Evolutionary conservation across 1,284 basidiomycete species (phyloP), one percentile per base, ranked within the genome.

Genomic region (Pholiota adiposa): DNA sequence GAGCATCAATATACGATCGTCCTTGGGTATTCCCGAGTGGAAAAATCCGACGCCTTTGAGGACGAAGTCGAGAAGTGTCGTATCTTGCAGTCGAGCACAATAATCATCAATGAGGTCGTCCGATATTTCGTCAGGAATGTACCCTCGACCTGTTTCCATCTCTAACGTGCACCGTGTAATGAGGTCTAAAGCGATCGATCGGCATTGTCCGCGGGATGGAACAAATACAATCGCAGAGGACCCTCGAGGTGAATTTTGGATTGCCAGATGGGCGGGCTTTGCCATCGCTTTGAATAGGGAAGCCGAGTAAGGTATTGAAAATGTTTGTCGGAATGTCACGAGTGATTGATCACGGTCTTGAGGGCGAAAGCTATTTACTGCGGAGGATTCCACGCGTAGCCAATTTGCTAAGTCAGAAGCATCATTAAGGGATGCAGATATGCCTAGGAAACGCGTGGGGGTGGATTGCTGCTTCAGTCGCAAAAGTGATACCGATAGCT

Each of bases 41-140:
- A 92, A 92, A 64, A 98, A 84, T 6, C 93, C 97, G 36, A 99
- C 87, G 1, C 98, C 97, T 69, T 92, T 93, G n/a, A 88, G 82
- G 23, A 97, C 75, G 40, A 90, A 87, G 69, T 98, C 92, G 25
- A 80, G 78, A 2, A 98, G 80, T 16, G 81, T 77, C 9, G 69
- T 65, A 69, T 97, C 91, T 54, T 83, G 81, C n/a, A 98, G 75
- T 49, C 85, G 79, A 19, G 74, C 72, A 18, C 89, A 75, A 65
- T 86, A 82, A 49, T 83, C 79, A 69, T 92, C 89, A 34, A 96
- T 76, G 19, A 79, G 73, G 23, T 89, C 84, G 23, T 80, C 74
- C 5, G 85, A 76, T 33, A 85, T 75, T 1, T 80, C 78, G 8
- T 76, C 69, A 18, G 86, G 79, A 51, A 94, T 80, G 76, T 93